Base-by-base conservation (phyloP, 2,329 filamentous ascomycete genomes). In the Xylaria sp. region DNA sequence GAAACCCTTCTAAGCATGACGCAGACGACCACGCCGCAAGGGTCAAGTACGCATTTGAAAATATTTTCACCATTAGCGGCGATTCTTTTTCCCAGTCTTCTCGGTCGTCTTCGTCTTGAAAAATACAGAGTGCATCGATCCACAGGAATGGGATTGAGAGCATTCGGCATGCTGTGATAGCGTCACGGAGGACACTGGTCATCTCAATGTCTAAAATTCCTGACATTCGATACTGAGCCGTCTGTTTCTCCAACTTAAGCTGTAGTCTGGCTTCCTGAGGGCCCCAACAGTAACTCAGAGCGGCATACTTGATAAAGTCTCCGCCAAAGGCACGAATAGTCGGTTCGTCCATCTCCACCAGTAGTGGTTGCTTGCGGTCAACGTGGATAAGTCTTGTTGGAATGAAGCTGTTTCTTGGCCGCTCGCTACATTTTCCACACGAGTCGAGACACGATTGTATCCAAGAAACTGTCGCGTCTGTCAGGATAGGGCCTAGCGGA, bases 101-200 rank as follows among this genome's bases (percentile, higher is more conserved):
- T 12, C 30, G 5, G 17, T 62, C 61, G n/a, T n/a, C n/a, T n/a
- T n/a, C n/a, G 32, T 64, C 64, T 50, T 67, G 68, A 5, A 70
- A 2, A 51, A 70, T 70, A 32, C 64, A 65, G 36, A 70, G 53
- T 14, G 68, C 39, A 53, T 70, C 64, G 11, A 67, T 30, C 68
- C 64, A 70, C 12, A 70, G 14, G 27, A 50, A 70, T 21, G 42
- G 61, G n/a, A 67, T 50, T 12, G 19, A 32, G 2, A 67, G 53
- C 17, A 30, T 39, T 34, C 58, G 59, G 30, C 60, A 57, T 19
- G 51, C 36, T 14, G 30, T 48, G 14, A 64, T 58, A 27, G 61
- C 61, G 42, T 58, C 61, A n/a, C 53, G 53, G 3, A 58, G 30
- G 21, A 57, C 61, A 24, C n/a, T 9, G 14, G 42, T 50, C 42